phyloP scores from a whole-genome alignment of 148 eudicot genomes.

The Salicornia ramosissima region DNA sequence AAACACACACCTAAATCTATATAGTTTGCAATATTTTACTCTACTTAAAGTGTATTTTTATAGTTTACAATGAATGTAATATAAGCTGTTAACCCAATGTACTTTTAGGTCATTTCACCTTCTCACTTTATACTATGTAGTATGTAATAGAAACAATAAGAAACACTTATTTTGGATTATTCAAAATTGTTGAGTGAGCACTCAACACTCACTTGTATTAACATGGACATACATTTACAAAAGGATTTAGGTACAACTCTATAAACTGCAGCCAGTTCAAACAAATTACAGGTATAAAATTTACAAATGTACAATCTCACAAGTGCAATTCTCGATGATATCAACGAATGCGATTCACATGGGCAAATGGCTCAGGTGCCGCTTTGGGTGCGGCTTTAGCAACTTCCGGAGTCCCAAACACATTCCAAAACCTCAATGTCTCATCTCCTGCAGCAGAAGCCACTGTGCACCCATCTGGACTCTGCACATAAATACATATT shows the following conservation, averaged over 20 bases:
- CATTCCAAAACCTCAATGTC: conserved; percentile 82
- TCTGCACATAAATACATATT: conserved; percentile 37
- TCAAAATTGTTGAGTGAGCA: background rate
- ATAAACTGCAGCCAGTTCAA: no score
- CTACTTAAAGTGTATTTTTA: no score
- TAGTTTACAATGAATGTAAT: no score
- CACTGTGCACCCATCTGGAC: conserved; percentile 91
- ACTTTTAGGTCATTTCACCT: no score
- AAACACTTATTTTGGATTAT: background rate
- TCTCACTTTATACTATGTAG: no score
- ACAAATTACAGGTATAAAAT: no score
- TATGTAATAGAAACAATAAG: no score
- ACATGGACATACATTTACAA: background rate
- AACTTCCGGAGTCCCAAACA: conserved; percentile 80
- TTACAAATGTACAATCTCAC: conserved; percentile 16
- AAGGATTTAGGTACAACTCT: background rate
- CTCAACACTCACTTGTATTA: background rate
- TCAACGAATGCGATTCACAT: conserved; percentile 70
- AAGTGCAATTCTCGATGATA: background rate
- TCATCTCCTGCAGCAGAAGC: conserved; percentile 92
- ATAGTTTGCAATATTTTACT: no score
- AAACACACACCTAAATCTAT: no score
- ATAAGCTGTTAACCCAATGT: no score
- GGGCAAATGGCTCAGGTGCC: conserved; percentile 62
- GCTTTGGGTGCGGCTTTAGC: conserved; percentile 75